Base-by-base conservation (phyloP, 2,329 filamentous ascomycete genomes). In the Colletotrichum orbiculare region DNA sequence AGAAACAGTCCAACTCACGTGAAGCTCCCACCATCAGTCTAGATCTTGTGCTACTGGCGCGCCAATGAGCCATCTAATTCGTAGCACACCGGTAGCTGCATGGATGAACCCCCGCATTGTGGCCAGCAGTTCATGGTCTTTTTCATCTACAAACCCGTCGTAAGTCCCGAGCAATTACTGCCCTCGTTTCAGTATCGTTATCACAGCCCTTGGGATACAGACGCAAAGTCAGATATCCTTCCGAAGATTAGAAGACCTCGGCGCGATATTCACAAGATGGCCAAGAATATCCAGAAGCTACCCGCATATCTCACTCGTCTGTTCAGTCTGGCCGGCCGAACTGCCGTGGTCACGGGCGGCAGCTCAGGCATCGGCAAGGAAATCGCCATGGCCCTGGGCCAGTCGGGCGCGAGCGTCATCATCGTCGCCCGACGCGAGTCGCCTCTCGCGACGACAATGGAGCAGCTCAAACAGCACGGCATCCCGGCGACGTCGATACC, bases 361-460 rank as follows among this genome's bases (percentile, higher is more conserved):
- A 76, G 74, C 63, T 73, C 73, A 4, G 75, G 75, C 10, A 77
- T 77, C 53, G 75, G 75, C 9, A 73, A 72, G 1, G 71, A 71
- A 17, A 77, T 77, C 64, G 73, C 74, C 0, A 63, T 70, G 7
- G 73, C 74, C 0, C 58, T 76, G 0, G 73, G 75, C 0, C 71
- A 72, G 12, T 70, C 74, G 1, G 75, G 75, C 1, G 74, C 74
- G 15, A 70, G 69, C 0, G 62, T 77, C 8, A 68, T 77, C 25
- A 67, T 77, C 6, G 67, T 77, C 13, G 75, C 74, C 8, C 72
- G 75, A 0, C 67, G 73, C 0, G 67, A 67, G 0, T 58, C 68
- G 8, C 73, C 72, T 0, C 65, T 77, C 1, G 48, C 68, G 0
- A 70, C 72, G 1, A 69, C 73, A 0, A 62, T 74, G 12, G 61